phyloP scores from a whole-genome alignment of 306 rosid species.

The Dalbergia oliveri region DNA sequence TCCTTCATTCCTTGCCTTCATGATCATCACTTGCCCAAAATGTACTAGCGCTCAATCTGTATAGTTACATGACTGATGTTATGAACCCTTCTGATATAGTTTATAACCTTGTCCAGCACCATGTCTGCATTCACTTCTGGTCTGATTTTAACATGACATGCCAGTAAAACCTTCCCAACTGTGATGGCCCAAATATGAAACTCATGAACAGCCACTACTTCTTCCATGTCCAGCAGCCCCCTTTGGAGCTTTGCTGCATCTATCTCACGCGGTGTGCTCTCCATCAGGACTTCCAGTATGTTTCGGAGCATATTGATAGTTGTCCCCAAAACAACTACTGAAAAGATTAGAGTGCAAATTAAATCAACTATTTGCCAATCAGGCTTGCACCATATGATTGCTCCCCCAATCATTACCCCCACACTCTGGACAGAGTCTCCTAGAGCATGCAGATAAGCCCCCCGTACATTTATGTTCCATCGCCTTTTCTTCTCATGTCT shows the following conservation, averaged over 20 bases:
- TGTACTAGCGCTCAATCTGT: constrained; percentile 71
- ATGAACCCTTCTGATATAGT: constrained; percentile 73
- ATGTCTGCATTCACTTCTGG: constrained; percentile 77
- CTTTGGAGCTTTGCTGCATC: constrained; percentile 69
- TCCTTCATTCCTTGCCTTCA: no score
- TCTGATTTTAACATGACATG: constrained; percentile 78
- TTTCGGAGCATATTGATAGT: constrained; percentile 72
- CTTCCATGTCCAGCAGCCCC: constrained; percentile 74
- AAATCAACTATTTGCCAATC: constrained; percentile 72
- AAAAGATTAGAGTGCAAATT: constrained; percentile 74
- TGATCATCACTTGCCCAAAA: no score
- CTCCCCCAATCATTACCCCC: constrained; percentile 89
- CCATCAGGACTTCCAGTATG: constrained; percentile 82
- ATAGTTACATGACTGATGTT: constrained; percentile 83
- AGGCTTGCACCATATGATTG: constrained; percentile 74
- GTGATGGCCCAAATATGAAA: constrained; percentile 85
- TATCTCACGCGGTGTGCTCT: constrained; percentile 81
- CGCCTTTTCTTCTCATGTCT: constrained; percentile 52
- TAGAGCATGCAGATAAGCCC: constrained; percentile 70
- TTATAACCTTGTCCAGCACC: constrained; percentile 70
- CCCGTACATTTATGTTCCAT: constrained; percentile 59
- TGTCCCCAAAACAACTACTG: constrained; percentile 70
- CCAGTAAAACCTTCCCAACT: constrained; percentile 73
- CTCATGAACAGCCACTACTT: constrained; percentile 81
- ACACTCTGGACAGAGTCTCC: constrained; percentile 79